Conservation (phyloP, 257 asterid species). For the Cordia subcordata region DNA sequence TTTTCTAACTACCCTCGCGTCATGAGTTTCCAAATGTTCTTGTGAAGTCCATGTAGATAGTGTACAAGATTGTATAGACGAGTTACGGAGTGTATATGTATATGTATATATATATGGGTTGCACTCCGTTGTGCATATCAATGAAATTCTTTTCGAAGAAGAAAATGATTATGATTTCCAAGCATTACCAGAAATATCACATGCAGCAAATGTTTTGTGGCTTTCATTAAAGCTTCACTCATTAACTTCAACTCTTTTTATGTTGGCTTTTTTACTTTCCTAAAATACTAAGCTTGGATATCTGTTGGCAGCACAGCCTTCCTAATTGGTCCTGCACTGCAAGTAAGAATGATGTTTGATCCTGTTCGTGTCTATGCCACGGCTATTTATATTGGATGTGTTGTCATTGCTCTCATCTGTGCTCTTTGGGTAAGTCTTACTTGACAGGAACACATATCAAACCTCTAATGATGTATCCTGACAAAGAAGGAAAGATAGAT, state of each 20-base stretch:
- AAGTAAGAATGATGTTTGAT: conserved; percentile 88
- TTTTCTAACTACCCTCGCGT: too few species aligned
- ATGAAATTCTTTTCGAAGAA: too few species aligned
- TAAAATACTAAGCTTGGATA: conserved; percentile 34
- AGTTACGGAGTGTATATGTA: too few species aligned
- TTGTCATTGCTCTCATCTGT: conserved; percentile 76
- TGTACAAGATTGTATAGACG: too few species aligned
- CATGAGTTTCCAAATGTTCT: too few species aligned
- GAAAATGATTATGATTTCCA: neutral
- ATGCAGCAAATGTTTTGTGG: neutral
- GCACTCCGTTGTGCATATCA: too few species aligned
- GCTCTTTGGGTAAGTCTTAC: conserved; percentile 73
- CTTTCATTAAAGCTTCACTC: neutral
- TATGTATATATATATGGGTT: too few species aligned
- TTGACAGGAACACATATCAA: neutral
- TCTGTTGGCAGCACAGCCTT: conserved; percentile 86
- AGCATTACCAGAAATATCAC: neutral
- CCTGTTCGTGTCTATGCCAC: conserved; percentile 75
- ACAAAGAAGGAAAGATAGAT: neutral
- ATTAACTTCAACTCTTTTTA: neutral
- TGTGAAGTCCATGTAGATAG: too few species aligned
- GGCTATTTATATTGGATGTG: conserved; percentile 63
- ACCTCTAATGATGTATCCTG: neutral
- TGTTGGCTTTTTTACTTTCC: conserved; percentile 15
- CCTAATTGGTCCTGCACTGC: conserved; percentile 74